These are phyloP conservation scores for Hyaloscypha variabilis DNA, from an alignment of 495 filamentous ascomycete genomes.

Conservation along the genomic window DNA sequence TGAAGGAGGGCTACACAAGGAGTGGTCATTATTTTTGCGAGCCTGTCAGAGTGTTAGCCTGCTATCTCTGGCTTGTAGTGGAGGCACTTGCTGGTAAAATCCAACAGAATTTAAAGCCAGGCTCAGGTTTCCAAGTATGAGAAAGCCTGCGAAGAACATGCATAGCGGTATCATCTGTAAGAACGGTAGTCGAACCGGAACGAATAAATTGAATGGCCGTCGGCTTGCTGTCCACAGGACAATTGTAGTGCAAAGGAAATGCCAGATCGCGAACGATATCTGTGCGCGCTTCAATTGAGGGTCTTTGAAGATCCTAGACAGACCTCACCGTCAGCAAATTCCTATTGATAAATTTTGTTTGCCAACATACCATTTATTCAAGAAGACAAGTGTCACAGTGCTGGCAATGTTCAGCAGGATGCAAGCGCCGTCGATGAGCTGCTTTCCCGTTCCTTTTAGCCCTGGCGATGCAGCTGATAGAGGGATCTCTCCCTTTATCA, in stretches of 20 bases:
- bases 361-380: constrained; percentile 30
- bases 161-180: constrained; percentile 41
- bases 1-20: constrained; percentile 41
- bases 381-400: constrained; percentile 32
- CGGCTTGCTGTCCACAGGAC: constrained; percentile 37
- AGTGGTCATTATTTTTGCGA: constrained; percentile 44
- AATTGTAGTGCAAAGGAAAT: constrained; percentile 41
- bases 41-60: constrained; percentile 14
- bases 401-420: constrained; percentile 31
- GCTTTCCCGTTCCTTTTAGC: constrained; percentile 7
- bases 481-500: constrained; percentile 7
- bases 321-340: neutral
- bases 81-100: constrained; percentile 36
- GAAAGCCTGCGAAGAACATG: constrained; percentile 40
- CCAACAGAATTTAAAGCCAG: constrained; percentile 42
- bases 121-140: constrained; percentile 42
- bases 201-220: constrained; percentile 40
- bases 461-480: neutral
- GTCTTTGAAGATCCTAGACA: constrained; percentile 32
- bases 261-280: constrained; percentile 39
- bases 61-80: neutral
- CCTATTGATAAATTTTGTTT: neutral
- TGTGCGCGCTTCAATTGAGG: constrained; percentile 32
- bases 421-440: constrained; percentile 22
- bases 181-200: constrained; percentile 37